These are phyloP conservation scores for Phanerochaete sordida DNA, from an alignment of 768 basidiomycete genomes.

Conservation along the genomic window DNA sequence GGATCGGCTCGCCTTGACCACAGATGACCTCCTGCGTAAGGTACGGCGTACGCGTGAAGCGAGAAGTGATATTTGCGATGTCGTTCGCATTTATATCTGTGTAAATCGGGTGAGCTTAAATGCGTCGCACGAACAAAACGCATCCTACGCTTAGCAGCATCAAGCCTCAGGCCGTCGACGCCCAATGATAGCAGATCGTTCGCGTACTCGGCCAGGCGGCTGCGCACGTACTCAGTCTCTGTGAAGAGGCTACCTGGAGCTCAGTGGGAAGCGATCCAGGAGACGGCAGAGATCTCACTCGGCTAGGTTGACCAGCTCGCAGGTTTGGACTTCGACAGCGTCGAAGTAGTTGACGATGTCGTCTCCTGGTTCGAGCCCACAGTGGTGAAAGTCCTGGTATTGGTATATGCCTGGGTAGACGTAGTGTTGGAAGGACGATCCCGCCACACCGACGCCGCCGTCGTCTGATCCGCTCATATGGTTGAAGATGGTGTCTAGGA, in stretches of 20 bases:
- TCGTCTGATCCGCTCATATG: conserved; percentile 53
- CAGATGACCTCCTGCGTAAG: conserved; percentile 58
- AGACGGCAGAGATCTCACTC: conserved; percentile 33
- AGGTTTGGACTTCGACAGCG: conserved; percentile 45
- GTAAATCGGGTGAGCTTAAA: background rate
- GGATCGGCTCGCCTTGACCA: conserved; percentile 47
- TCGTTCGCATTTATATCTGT: conserved; percentile 53
- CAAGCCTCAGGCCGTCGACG: conserved; percentile 58
- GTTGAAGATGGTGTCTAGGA: conserved; percentile 56
- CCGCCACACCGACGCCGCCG: conserved; percentile 46
- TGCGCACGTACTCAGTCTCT: conserved; percentile 55
- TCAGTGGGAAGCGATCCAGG: no score
- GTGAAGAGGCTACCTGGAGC: conserved; percentile 50
- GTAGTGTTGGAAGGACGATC: conserved; percentile 52
- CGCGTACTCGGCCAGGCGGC: conserved; percentile 48
- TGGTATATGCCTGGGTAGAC: conserved; percentile 28
- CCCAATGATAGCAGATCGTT: conserved; percentile 63
- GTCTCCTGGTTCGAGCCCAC: conserved; percentile 49
- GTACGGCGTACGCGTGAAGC: conserved; percentile 42
- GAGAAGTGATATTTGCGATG: conserved; percentile 49
- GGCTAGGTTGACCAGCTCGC: conserved; percentile 35
- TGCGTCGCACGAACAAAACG: background rate
- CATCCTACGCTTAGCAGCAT: conserved; percentile 57
- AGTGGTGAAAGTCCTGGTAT: conserved; percentile 55
- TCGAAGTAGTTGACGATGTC: conserved; percentile 54